Evolutionary conservation across 192 early-diverging fungal genomes (phyloP).

Genomic region (Cetraspora pellucida): DNA sequence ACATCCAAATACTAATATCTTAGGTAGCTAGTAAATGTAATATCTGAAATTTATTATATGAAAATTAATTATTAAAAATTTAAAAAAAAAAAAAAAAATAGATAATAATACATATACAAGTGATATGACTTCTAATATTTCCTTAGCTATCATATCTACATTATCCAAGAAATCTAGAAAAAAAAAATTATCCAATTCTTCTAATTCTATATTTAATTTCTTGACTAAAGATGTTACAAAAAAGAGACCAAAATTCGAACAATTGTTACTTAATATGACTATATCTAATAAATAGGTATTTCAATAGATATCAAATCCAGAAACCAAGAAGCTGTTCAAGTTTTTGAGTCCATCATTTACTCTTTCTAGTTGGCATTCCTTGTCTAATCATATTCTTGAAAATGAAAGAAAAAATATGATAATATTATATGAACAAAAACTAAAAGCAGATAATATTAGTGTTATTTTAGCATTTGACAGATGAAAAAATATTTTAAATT

Average conservation of each 20-base stretch:
- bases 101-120: too few relatives aligned
- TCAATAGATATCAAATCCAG: background rate
- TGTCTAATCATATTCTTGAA: background rate
- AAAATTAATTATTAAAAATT: too few relatives aligned
- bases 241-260: background rate
- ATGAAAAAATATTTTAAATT: constrained; percentile 18
- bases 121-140: too few relatives aligned
- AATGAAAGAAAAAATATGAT: background rate
- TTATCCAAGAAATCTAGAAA: too few relatives aligned
- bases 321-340: background rate
- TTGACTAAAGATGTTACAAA: too few relatives aligned
- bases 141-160: too few relatives aligned
- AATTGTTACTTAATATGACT: constrained; percentile 3
- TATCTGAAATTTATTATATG: too few relatives aligned
- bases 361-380: background rate
- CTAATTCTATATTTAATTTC: too few relatives aligned
- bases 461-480: constrained; percentile 11
- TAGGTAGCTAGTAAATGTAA: too few relatives aligned
- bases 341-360: background rate
- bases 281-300: background rate
- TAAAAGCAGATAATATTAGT: background rate
- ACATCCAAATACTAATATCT: too few relatives aligned
- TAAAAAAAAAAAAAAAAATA: too few relatives aligned
- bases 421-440: background rate
- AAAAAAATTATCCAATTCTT: too few relatives aligned